Conservation (phyloP, 164 flowering plant species). For the Annona cherimola region DNA sequence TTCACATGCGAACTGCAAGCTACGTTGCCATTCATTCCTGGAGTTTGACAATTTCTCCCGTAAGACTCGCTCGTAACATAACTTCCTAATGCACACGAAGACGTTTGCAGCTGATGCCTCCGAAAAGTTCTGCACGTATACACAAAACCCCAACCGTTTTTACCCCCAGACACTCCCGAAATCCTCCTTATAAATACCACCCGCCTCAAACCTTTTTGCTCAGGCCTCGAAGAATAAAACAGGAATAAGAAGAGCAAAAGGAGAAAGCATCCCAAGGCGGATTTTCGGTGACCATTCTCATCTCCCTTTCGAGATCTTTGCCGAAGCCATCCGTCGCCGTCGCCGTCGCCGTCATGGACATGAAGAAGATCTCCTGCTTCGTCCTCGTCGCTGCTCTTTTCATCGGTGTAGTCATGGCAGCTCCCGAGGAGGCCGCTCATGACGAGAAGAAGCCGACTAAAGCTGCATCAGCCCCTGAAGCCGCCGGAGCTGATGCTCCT, state of each 20-base stretch:
- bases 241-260: not conserved
- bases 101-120: too few relatives aligned
- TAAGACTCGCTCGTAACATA: too few relatives aligned
- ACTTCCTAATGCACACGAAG: too few relatives aligned
- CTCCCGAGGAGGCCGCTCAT: not conserved
- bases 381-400: not conserved
- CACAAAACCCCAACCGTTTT: not conserved
- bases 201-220: not conserved
- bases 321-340: not conserved
- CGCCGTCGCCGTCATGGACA: not conserved
- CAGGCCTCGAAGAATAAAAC: not conserved
- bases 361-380: constrained; percentile 1
- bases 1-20: too few relatives aligned
- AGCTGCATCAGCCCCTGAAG: not conserved
- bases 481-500: not conserved
- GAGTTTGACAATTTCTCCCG: too few relatives aligned
- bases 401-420: not conserved
- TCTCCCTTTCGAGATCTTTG: not conserved
- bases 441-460: not conserved
- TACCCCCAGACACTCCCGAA: not conserved
- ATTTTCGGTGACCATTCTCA: not conserved
- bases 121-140: not conserved
- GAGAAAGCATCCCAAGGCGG: not conserved
- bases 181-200: not conserved
- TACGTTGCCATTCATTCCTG: too few relatives aligned